A percentile compares a stretch with the other conserved stretches of the same genome.
Evolutionary conservation across 768 basidiomycete species (phyloP).

Genomic region (Daedalea quercina): DNA sequence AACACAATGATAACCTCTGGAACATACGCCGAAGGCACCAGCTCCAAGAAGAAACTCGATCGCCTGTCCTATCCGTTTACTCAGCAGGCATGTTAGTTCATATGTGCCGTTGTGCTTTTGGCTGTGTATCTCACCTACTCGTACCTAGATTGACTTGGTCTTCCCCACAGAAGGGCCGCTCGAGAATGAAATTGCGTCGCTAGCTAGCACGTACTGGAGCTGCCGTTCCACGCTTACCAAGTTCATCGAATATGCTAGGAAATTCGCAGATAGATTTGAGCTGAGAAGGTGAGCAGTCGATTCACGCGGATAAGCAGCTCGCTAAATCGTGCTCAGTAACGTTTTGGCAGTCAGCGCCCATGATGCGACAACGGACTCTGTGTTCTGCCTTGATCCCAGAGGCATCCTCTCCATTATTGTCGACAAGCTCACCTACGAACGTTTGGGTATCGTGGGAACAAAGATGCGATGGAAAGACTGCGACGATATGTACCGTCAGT

Average conservation of each 20-base stretch:
- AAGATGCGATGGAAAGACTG: conserved; percentile 39
- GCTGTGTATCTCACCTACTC: not conserved
- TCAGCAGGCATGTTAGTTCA: conserved; percentile 36
- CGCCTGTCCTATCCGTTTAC: conserved; percentile 37
- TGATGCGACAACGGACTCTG: conserved; percentile 34
- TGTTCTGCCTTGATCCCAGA: conserved; percentile 65
- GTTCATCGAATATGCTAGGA: conserved; percentile 31
- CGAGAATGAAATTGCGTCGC: conserved; percentile 31
- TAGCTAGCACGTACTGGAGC: conserved; percentile 40
- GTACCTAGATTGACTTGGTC: conserved; percentile 51
- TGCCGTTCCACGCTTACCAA: conserved; percentile 37
- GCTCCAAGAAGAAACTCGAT: not conserved
- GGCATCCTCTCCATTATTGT: conserved; percentile 53
- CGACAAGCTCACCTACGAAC: conserved; percentile 51
- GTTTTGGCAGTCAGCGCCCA: conserved; percentile 13
- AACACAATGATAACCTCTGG: not conserved
- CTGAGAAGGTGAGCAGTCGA: conserved; percentile 20
- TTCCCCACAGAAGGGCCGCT: conserved; percentile 41
- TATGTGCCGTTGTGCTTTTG: not conserved
- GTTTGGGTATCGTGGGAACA: conserved; percentile 52
- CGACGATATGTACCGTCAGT: conserved; percentile 43
- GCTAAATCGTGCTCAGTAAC: conserved; percentile 5
- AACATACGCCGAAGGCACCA: not conserved
- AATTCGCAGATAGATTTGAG: conserved; percentile 20
- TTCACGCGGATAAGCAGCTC: not conserved